Evolutionary conservation across 805 yeast species (phyloP).

Genomic region (Hemisphaericaspora nanyangensis): DNA sequence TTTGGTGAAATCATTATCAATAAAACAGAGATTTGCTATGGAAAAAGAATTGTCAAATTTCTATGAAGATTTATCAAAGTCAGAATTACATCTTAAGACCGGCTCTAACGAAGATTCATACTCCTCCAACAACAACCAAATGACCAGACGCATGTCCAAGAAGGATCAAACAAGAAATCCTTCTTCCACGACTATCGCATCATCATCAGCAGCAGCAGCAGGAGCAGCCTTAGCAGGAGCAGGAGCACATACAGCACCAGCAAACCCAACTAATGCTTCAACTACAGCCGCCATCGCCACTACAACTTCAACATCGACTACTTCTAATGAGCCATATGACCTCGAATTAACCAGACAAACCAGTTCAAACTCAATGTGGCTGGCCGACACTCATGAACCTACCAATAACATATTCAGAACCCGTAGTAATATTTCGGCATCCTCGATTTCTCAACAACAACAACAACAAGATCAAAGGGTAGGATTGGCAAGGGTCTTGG

Average conservation of each 20-base stretch:
- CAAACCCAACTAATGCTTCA: not conserved
- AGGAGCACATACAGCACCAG: not conserved
- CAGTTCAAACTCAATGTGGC: constrained; percentile 35
- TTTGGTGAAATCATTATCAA: constrained; percentile 22
- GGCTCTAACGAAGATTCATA: not conserved
- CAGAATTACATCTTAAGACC: constrained; percentile 39
- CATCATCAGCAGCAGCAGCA: not conserved
- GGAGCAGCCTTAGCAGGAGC: not conserved
- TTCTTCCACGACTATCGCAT: too few relatives aligned
- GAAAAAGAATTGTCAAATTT: constrained; percentile 42
- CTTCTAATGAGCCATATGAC: not conserved
- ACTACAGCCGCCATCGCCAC: not conserved
- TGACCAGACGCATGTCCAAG: too few relatives aligned
- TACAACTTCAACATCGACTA: constrained; percentile 1
- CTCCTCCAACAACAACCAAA: not conserved
- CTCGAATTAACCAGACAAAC: constrained; percentile 20
- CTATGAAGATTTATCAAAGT: constrained; percentile 39
- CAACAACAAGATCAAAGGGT: constrained; percentile 14
- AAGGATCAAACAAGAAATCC: too few relatives aligned
- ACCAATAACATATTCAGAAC: not conserved
- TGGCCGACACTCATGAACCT: constrained; percentile 24
- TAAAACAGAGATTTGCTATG: constrained; percentile 40
- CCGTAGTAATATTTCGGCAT: not conserved
- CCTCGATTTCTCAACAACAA: not conserved
- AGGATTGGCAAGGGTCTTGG: constrained; percentile 40